These are phyloP conservation scores for Leavenworthia alabamica DNA, from an alignment of 345 rosid species.

Conservation along the genomic window DNA sequence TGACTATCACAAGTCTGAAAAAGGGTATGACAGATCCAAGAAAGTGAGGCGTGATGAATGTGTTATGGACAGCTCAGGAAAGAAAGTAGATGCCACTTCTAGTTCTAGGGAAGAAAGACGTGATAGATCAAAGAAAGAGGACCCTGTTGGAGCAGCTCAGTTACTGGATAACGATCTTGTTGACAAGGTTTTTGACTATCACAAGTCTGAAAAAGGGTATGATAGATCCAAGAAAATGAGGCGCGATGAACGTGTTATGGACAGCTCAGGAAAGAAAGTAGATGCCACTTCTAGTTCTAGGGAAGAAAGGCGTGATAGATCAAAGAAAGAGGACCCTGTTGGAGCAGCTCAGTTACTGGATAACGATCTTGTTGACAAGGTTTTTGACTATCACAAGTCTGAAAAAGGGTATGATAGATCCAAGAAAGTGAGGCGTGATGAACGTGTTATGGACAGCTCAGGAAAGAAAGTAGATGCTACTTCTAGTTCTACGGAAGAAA, in stretches of 20 bases:
- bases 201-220: slow-evolving; percentile 28
- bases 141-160: slow-evolving; percentile 20
- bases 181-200: slow-evolving; percentile 33
- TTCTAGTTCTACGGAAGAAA: slow-evolving; percentile 25
- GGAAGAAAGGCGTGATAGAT: slow-evolving; percentile 9
- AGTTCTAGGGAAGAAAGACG: slow-evolving; percentile 20
- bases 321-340: slow-evolving; percentile 24
- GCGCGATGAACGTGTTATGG: slow-evolving; percentile 35
- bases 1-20: slow-evolving; percentile 27
- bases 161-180: slow-evolving; percentile 18
- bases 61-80: slow-evolving; percentile 33
- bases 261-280: slow-evolving; percentile 31
- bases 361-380: slow-evolving; percentile 27
- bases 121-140: slow-evolving; percentile 24
- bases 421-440: slow-evolving; percentile 29
- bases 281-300: slow-evolving; percentile 23
- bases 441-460: slow-evolving; percentile 33
- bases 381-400: slow-evolving; percentile 28
- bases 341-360: slow-evolving; percentile 24
- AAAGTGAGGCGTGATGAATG: slow-evolving; percentile 27
- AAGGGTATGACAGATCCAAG: slow-evolving; percentile 21
- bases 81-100: slow-evolving; percentile 25
- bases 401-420: slow-evolving; percentile 28
- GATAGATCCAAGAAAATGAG: slow-evolving; percentile 23
- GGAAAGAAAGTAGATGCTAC: slow-evolving; percentile 26